phyloP scores from a whole-genome alignment of 192 early-diverging fungal species.

The Podochytrium sp. region DNA sequence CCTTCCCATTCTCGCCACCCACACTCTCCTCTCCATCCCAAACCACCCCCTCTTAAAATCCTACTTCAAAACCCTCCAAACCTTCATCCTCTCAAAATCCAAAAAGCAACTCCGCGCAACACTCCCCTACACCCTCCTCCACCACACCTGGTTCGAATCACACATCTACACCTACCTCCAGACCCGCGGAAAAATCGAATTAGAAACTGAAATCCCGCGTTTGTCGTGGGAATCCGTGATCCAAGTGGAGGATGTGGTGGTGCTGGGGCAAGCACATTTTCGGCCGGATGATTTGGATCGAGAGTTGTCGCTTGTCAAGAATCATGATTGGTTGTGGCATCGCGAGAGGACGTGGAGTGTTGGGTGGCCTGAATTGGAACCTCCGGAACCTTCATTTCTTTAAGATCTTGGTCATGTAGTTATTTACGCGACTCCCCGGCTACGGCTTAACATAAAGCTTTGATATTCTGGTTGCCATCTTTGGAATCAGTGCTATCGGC shows the following conservation, averaged over 20 bases:
- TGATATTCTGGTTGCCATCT: background rate
- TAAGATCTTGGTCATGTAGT: background rate
- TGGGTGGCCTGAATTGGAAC: conserved; percentile 11
- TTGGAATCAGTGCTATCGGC: background rate
- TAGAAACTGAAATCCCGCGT: background rate
- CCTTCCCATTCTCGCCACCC: background rate
- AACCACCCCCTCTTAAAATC: background rate
- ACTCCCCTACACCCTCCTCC: background rate
- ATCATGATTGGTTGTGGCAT: conserved; percentile 16
- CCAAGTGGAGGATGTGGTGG: background rate
- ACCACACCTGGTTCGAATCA: conserved; percentile 7
- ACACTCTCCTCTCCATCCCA: background rate
- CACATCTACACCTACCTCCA: background rate
- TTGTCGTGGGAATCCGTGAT: conserved; percentile 1
- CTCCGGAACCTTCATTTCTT: background rate
- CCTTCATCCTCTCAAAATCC: background rate
- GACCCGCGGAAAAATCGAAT: background rate
- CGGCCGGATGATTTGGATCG: conserved; percentile 22
- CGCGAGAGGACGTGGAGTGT: background rate
- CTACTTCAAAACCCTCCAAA: background rate
- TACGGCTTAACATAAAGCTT: background rate
- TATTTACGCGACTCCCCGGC: background rate
- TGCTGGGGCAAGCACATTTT: background rate
- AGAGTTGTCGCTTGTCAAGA: background rate
- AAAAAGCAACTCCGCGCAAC: conserved; percentile 10